A percentile compares a stretch with the other conserved stretches of the same genome.
These are phyloP conservation scores for Zasmidium angulare DNA, from an alignment of 2,329 filamentous ascomycete genomes.

Conservation along the genomic window DNA sequence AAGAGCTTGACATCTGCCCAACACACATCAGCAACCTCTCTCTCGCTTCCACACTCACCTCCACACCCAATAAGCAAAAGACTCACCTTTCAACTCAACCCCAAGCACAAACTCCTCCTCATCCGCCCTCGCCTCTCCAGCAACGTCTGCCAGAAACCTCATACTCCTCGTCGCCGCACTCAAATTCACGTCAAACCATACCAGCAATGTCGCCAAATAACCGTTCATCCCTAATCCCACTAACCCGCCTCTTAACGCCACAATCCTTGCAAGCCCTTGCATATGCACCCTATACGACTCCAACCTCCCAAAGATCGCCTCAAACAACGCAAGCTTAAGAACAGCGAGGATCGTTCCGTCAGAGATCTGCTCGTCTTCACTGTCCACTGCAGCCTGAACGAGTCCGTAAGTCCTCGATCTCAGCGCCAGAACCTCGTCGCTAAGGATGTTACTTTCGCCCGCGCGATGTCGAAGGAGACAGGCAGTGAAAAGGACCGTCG, in stretches of 20 bases:
- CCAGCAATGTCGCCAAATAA: slow-evolving; percentile 1
- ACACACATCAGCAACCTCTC: not conserved
- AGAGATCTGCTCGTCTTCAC: not conserved
- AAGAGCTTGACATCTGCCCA: not conserved
- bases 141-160: not conserved
- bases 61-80: too few relatives aligned
- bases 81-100: not conserved
- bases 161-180: not conserved
- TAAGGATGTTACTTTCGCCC: not conserved
- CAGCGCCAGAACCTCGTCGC: not conserved
- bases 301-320: not conserved
- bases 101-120: not conserved
- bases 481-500: slow-evolving; percentile 6
- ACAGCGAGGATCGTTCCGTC: slow-evolving; percentile 1
- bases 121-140: not conserved
- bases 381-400: not conserved
- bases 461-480: not conserved
- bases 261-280: not conserved
- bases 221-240: not conserved
- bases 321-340: not conserved
- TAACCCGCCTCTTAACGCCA: not conserved
- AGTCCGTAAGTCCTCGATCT: not conserved
- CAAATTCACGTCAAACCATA: slow-evolving; percentile 3
- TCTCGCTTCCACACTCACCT: too few relatives aligned
- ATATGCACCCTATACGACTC: not conserved